These are phyloP conservation scores for Plasmodium relictum DNA, from an alignment of 169 alveolate species.

Conservation along the genomic window DNA sequence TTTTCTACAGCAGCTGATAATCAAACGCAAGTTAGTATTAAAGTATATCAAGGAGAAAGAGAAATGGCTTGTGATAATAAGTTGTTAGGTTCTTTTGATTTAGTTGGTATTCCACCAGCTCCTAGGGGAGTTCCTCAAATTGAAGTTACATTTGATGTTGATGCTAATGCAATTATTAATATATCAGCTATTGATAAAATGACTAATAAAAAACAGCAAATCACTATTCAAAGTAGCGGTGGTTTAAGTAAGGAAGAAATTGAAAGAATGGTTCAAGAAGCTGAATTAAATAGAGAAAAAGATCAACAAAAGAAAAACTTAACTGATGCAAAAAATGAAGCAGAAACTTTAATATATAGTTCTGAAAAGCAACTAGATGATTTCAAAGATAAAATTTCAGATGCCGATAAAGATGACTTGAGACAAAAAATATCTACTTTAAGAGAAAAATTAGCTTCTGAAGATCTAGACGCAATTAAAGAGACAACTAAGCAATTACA, in stretches of 20 bases:
- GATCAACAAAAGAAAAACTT: conserved; percentile 95
- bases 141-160: conserved; percentile 98
- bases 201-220: conserved; percentile 96
- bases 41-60: conserved; percentile 99
- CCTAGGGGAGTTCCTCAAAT: conserved; percentile 98
- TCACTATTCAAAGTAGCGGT: conserved; percentile 97
- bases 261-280: conserved; percentile 98
- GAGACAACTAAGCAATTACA: conserved; percentile 90
- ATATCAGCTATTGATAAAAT: conserved; percentile 98
- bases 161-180: conserved; percentile 98
- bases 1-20: conserved; percentile 99
- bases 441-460: conserved; percentile 87
- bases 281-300: conserved; percentile 94
- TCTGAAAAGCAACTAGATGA: conserved; percentile 93
- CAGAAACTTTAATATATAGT: conserved; percentile 92
- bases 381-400: conserved; percentile 91
- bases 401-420: conserved; percentile 89
- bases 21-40: conserved; percentile 98
- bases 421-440: conserved; percentile 86
- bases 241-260: conserved; percentile 94
- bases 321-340: conserved; percentile 95
- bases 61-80: conserved; percentile 98
- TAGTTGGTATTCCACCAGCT: conserved; percentile 98
- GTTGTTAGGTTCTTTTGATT: conserved; percentile 97
- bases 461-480: conserved; percentile 89